Conservation (phyloP, 2,329 filamentous ascomycete genomes). For the Fusarium nelsonii region DNA sequence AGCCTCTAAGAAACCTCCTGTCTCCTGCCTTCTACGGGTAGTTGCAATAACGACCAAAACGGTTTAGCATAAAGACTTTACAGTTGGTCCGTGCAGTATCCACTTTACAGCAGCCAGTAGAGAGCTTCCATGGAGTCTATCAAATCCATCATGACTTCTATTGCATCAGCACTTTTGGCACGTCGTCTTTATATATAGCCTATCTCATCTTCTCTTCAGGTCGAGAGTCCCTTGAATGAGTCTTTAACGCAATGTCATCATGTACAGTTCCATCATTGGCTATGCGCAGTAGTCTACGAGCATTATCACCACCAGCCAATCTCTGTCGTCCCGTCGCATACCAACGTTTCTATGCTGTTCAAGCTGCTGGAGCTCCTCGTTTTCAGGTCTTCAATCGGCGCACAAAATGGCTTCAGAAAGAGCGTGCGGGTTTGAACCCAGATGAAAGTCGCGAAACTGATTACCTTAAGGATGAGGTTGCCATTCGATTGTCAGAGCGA, state of each 20-base stretch:
- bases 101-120: slow-evolving; percentile 38
- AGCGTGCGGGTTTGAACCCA: slow-evolving; percentile 79
- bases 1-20: slow-evolving; percentile 39
- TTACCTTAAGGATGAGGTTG: slow-evolving; percentile 94
- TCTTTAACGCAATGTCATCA: slow-evolving; percentile 49
- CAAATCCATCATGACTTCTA: slow-evolving; percentile 48
- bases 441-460: slow-evolving; percentile 84
- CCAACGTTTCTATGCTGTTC: slow-evolving; percentile 78
- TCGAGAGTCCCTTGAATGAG: slow-evolving; percentile 27
- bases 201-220: neutral
- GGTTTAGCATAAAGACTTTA: slow-evolving; percentile 25
- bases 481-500: slow-evolving; percentile 83
- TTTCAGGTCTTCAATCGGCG: slow-evolving; percentile 92
- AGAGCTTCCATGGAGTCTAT: slow-evolving; percentile 34
- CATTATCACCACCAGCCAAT: slow-evolving; percentile 35
- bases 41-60: slow-evolving; percentile 26
- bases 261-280: slow-evolving; percentile 45
- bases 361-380: slow-evolving; percentile 79
- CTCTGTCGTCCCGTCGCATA: slow-evolving; percentile 29
- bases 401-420: slow-evolving; percentile 91
- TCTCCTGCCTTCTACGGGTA: slow-evolving; percentile 25
- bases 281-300: slow-evolving; percentile 46
- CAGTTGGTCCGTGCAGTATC: slow-evolving; percentile 40
- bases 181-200: slow-evolving; percentile 15
- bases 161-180: slow-evolving; percentile 32